Percentiles rank a stretch among this genome's conserved stretches.
These are phyloP conservation scores for Cenococcum geophilum DNA, from an alignment of 495 filamentous ascomycete genomes.

Conservation along the genomic window DNA sequence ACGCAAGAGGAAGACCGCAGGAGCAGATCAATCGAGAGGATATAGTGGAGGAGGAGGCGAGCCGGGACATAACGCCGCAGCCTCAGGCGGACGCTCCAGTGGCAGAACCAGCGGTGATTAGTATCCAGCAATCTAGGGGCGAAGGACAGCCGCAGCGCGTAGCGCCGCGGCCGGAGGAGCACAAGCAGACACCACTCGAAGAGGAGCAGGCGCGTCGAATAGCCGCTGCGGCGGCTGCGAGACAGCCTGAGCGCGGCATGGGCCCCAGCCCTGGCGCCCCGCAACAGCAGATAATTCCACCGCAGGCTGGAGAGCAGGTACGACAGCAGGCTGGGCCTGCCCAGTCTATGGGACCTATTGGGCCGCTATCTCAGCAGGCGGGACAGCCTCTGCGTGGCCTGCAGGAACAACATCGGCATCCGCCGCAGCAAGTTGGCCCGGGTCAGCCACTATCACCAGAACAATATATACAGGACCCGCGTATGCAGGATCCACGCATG, in stretches of 20 bases:
- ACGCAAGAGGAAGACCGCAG: slow-evolving; percentile 26
- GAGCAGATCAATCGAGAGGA: slow-evolving; percentile 24
- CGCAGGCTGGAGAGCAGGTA: no score
- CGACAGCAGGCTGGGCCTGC: no score
- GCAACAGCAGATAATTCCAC: no score
- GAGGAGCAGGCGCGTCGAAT: no score
- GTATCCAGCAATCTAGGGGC: background rate
- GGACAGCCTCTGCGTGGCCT: background rate
- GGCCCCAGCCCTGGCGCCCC: no score
- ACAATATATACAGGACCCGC: background rate
- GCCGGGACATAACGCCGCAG: background rate
- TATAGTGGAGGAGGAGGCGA: background rate
- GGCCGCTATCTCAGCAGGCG: background rate
- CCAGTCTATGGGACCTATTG: background rate
- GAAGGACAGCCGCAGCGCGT: background rate
- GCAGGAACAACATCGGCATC: slow-evolving; percentile 5
- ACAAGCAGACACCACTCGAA: no score
- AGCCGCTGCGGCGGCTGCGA: no score
- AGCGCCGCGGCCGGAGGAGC: background rate
- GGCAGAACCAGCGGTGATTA: background rate
- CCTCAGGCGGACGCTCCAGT: background rate
- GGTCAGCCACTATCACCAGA: background rate
- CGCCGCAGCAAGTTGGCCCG: background rate
- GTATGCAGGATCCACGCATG: no score
- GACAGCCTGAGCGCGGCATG: no score